Evolutionary conservation across 352 stramenopile species (phyloP).

Genomic region (Globisporangium paddicum): DNA sequence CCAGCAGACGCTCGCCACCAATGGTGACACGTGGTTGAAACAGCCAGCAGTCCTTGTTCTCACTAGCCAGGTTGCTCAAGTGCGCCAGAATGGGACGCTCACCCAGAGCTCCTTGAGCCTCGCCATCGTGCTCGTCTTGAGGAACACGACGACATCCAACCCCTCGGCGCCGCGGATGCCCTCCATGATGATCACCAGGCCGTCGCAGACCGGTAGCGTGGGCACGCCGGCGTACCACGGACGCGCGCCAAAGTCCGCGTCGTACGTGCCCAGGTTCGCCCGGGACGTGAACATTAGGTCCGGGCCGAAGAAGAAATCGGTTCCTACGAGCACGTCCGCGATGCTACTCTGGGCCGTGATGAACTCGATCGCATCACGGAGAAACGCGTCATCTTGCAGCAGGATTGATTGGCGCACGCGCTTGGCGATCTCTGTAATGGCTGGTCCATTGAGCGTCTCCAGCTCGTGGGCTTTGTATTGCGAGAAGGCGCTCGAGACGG

Average conservation of each 20-base stretch:
- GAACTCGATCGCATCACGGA: constrained; percentile 52
- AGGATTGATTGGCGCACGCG: constrained; percentile 44
- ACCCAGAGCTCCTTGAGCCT: constrained; percentile 28
- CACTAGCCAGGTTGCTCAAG: no score
- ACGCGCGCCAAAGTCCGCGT: constrained; percentile 37
- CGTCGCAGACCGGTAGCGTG: constrained; percentile 27
- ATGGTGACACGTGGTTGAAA: no score
- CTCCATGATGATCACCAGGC: constrained; percentile 46
- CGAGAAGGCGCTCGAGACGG: constrained; percentile 48
- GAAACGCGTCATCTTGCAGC: constrained; percentile 26
- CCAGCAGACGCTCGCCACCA: no score
- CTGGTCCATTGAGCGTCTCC: constrained; percentile 6
- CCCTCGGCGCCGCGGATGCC: constrained; percentile 25
- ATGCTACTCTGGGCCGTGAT: constrained; percentile 25
- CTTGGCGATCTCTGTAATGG: constrained; percentile 21
- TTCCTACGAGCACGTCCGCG: constrained; percentile 29
- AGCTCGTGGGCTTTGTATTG: constrained; percentile 28
- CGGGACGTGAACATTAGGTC: constrained; percentile 64
- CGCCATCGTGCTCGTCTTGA: constrained; percentile 33
- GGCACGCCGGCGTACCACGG: constrained; percentile 37
- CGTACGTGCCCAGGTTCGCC: constrained; percentile 56
- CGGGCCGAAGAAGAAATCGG: constrained; percentile 40
- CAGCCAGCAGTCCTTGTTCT: no score
- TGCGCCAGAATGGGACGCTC: constrained; percentile 10
- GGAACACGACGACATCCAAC: constrained; percentile 43